A percentile compares a stretch with the other conserved stretches of the same genome.
These are phyloP conservation scores for Suillus fuscotomentosus DNA, from an alignment of 768 basidiomycete species.

Conservation along the genomic window DNA sequence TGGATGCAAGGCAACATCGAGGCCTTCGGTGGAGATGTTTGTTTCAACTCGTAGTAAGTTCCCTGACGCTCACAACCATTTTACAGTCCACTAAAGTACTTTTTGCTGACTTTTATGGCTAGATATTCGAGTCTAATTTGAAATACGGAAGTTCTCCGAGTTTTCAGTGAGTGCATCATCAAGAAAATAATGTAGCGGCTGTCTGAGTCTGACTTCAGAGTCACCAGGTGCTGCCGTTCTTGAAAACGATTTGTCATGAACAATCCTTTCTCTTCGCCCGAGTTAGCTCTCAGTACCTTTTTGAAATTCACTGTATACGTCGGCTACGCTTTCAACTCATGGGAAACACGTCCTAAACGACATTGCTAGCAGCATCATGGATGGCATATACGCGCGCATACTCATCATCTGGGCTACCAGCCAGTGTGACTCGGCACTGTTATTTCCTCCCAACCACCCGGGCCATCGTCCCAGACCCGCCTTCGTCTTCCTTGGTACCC, in stretches of 20 bases:
- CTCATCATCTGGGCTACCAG: conserved; percentile 30
- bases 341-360: conserved; percentile 15
- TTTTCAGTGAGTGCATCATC: conserved; percentile 13
- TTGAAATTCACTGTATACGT: conserved; percentile 16
- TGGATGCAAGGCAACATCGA: conserved; percentile 28
- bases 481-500: conserved; percentile 10
- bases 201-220: background rate
- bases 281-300: conserved; percentile 4
- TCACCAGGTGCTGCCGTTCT: too few species aligned
- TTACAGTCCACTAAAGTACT: too few species aligned
- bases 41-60: background rate
- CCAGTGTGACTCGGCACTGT: conserved; percentile 10
- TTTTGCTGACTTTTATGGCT: too few species aligned
- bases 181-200: background rate
- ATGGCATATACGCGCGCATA: conserved; percentile 8
- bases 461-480: background rate
- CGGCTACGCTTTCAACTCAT: conserved; percentile 13
- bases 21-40: conserved; percentile 37
- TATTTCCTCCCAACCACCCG: conserved; percentile 17
- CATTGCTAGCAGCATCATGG: conserved; percentile 13
- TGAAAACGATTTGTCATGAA: too few species aligned
- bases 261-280: too few species aligned
- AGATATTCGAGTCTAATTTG: too few species aligned
- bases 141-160: conserved; percentile 13
- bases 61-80: background rate